Conservation (phyloP, 495 filamentous ascomycete species). For the Penicillium argentinense region DNA sequence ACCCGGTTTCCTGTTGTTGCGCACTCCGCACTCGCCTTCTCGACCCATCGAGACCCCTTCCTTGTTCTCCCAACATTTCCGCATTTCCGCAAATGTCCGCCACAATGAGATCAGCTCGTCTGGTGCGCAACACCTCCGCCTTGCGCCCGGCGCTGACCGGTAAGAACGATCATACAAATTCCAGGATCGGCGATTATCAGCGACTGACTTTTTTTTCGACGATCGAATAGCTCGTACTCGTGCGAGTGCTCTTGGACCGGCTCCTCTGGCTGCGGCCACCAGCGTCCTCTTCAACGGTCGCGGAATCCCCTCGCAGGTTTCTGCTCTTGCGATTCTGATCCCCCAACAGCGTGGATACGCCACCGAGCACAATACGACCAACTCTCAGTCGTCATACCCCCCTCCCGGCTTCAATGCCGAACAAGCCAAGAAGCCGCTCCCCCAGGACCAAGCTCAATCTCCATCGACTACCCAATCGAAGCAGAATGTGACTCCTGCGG, state of each 20-base stretch:
- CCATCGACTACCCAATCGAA: slow-evolving; percentile 35
- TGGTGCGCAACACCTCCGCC: slow-evolving; percentile 40
- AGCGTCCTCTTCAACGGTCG: slow-evolving; percentile 58
- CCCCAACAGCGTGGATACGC: slow-evolving; percentile 59
- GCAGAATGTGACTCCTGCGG: slow-evolving; percentile 41
- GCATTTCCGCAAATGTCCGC: slow-evolving; percentile 45
- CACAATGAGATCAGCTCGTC: slow-evolving; percentile 43
- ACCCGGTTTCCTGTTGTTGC: slow-evolving; percentile 21
- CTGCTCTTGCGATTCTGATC: slow-evolving; percentile 65
- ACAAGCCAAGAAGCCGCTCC: slow-evolving; percentile 83
- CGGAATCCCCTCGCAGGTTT: slow-evolving; percentile 58
- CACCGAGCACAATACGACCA: slow-evolving; percentile 69
- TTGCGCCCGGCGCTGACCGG: slow-evolving; percentile 35
- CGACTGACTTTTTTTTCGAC: slow-evolving; percentile 10
- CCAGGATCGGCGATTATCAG: not conserved
- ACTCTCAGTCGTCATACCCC: slow-evolving; percentile 61
- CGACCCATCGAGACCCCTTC: slow-evolving; percentile 27
- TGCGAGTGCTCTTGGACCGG: slow-evolving; percentile 35
- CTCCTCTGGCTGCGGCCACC: slow-evolving; percentile 37
- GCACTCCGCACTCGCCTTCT: slow-evolving; percentile 22
- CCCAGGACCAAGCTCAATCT: slow-evolving; percentile 42
- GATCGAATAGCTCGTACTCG: slow-evolving; percentile 34
- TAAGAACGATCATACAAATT: slow-evolving; percentile 15
- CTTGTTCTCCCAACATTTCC: slow-evolving; percentile 30
- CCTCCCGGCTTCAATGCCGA: slow-evolving; percentile 94